Conservation (phyloP, 352 stramenopile species). For the Blastocystis sp. region DNA sequence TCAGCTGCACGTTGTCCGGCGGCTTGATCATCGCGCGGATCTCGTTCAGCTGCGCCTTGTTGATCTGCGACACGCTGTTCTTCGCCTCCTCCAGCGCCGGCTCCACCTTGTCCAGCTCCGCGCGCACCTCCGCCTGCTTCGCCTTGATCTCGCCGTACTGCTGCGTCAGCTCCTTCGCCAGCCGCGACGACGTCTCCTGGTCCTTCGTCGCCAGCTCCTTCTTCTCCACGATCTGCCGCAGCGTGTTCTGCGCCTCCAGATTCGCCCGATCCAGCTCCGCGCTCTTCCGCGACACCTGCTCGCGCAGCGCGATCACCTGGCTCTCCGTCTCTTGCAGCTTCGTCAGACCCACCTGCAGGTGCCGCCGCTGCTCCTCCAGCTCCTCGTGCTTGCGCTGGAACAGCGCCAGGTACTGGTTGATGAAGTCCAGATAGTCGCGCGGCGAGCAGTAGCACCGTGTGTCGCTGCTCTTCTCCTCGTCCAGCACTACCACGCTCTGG, state of each 20-base stretch:
- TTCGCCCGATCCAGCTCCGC: slow-evolving; percentile 71
- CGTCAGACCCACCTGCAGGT: slow-evolving; percentile 94
- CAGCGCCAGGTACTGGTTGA: slow-evolving; percentile 82
- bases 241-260: slow-evolving; percentile 70
- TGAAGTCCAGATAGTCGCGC: slow-evolving; percentile 86
- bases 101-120: slow-evolving; percentile 92
- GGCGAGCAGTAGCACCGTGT: slow-evolving; percentile 77
- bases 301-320: slow-evolving; percentile 86
- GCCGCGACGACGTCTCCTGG: slow-evolving; percentile 89
- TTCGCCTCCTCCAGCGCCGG: slow-evolving; percentile 92
- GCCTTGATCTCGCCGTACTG: slow-evolving; percentile 91
- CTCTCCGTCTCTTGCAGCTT: slow-evolving; percentile 96
- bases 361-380: slow-evolving; percentile 90
- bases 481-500: slow-evolving; percentile 69
- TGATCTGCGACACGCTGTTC: slow-evolving; percentile 92
- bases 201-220: slow-evolving; percentile 89
- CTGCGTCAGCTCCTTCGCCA: slow-evolving; percentile 87
- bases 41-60: slow-evolving; percentile 96
- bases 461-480: slow-evolving; percentile 60
- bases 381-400: slow-evolving; percentile 81
- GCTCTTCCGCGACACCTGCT: slow-evolving; percentile 72
- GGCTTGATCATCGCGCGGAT: slow-evolving; percentile 90
- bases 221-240: slow-evolving; percentile 83
- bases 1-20: slow-evolving; percentile 90
- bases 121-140: slow-evolving; percentile 88